Evolutionary conservation across 2,329 filamentous ascomycete species (phyloP).

Genomic region (Aspergillus pseudoviridinutans): DNA sequence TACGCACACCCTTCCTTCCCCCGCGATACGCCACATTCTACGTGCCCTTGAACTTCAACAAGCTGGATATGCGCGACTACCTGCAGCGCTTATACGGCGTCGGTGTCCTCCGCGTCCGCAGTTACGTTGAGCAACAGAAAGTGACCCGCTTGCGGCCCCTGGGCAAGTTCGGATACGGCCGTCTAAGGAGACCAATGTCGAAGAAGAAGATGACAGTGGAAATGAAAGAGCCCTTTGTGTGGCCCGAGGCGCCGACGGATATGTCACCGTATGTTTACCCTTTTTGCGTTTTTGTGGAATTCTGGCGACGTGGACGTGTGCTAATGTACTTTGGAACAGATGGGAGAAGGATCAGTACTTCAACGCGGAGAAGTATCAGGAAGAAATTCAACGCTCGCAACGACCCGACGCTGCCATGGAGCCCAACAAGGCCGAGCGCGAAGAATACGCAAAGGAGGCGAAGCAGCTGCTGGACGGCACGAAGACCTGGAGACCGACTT

Average conservation of each 20-base stretch:
- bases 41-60: slow-evolving; percentile 88
- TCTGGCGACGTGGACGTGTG: slow-evolving; percentile 6
- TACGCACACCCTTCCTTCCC: slow-evolving; percentile 67
- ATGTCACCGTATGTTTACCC: slow-evolving; percentile 50
- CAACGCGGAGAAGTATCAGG: slow-evolving; percentile 48
- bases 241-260: slow-evolving; percentile 67
- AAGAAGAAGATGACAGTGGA: slow-evolving; percentile 95
- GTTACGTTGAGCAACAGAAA: slow-evolving; percentile 69
- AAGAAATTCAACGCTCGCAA: slow-evolving; percentile 37
- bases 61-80: slow-evolving; percentile 95
- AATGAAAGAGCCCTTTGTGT: slow-evolving; percentile 81
- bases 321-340: slow-evolving; percentile 30
- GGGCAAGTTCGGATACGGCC: slow-evolving; percentile 45
- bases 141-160: slow-evolving; percentile 44
- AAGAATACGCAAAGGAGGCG: slow-evolving; percentile 56
- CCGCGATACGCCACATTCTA: slow-evolving; percentile 83
- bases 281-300: slow-evolving; percentile 2
- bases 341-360: slow-evolving; percentile 62
- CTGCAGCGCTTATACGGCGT: slow-evolving; percentile 82
- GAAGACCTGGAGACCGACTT: slow-evolving; percentile 57
- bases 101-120: slow-evolving; percentile 67
- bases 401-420: slow-evolving; percentile 34
- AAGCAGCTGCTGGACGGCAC: slow-evolving; percentile 58
- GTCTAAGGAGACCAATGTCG: slow-evolving; percentile 65
- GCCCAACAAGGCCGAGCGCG: slow-evolving; percentile 39